Base-by-base conservation (phyloP, 208 protist genomes). In the Strigomonas culicis region DNA sequence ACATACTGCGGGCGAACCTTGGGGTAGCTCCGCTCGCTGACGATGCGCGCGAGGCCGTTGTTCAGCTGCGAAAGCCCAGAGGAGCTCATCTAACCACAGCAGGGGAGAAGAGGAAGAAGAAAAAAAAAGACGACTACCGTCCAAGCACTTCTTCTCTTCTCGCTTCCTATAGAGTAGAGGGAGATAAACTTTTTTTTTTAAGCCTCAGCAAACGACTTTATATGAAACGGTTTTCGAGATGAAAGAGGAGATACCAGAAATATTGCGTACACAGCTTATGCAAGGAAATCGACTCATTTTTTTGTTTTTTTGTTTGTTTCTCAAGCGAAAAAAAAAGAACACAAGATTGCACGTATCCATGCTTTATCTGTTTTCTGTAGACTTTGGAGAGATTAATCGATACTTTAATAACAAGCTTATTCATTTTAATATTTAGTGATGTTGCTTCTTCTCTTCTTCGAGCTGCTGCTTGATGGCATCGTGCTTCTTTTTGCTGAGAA, bases 1-100 rank as follows among this genome's bases (percentile, higher is more conserved):
- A 85, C 66, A 13, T 67, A 84, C 53, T 78, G 80, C 50, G 63
- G 72, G 44, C 75, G 63, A 4, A 62, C 53, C 15, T 49, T 59
- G 0, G 83, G 83, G 57, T 84, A 89, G 17, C 68, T 57, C 19
- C 80, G 75, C 15, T 83, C 75, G 49, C 83, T 89, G 24, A 74
- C 88, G 11, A 94, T 60, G 1, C 85, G 80, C 0, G 70, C 78
- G 11, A 94, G 75, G 4, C 88, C 88, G 4, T 49, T 79, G 63
- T 94, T 94, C 19, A 94, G 80, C 50, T 79, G 77, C 50, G 36
- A 49, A 51, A 43, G 53, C 4, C 24, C 22, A 63, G 43, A 50
- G 47, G 34, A 61, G 34, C 34, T 39, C 34, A 39, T 39, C 10
- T 10, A 39, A 39, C 4, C 4, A 39, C 4, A 39, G 10, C 10